Conservation (phyloP, 2,329 filamentous ascomycete species). For the Aspergillus sp. region DNA sequence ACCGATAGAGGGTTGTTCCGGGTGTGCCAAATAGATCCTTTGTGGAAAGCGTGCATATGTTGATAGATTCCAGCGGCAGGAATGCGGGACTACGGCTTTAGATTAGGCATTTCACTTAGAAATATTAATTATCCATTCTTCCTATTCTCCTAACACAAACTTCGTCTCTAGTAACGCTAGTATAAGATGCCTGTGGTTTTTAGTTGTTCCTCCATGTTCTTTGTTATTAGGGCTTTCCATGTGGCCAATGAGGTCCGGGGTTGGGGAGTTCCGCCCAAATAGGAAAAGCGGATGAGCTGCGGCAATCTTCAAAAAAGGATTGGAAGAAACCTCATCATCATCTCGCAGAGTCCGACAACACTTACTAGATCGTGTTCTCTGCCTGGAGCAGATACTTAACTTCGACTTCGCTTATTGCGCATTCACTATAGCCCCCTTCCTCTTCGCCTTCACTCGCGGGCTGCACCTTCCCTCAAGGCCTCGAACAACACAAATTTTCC, state of each 20-base stretch:
- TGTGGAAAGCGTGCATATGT: not conserved
- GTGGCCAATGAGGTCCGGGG: constrained; percentile 20
- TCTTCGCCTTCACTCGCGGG: constrained; percentile 13
- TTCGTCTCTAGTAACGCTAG: not conserved
- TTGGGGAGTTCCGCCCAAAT: constrained; percentile 22
- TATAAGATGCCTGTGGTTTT: not conserved
- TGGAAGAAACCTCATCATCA: constrained; percentile 35
- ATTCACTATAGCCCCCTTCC: constrained; percentile 14
- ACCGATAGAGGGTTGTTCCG: not conserved
- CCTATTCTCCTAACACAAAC: not conserved
- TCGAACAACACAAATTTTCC: constrained; percentile 24
- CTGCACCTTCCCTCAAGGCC: constrained; percentile 29
- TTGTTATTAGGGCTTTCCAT: constrained; percentile 15
- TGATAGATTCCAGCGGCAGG: constrained; percentile 4
- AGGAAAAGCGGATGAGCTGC: constrained; percentile 24
- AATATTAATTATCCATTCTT: not conserved
- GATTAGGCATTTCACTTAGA: not conserved
- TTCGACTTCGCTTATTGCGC: constrained; percentile 7
- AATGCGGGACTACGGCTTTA: not conserved
- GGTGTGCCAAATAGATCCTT: not conserved
- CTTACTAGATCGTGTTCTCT: constrained; percentile 27
- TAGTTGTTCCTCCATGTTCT: not conserved
- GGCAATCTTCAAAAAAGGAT: constrained; percentile 26
- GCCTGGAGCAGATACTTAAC: constrained; percentile 39
- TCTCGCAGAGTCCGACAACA: constrained; percentile 16